Evolutionary conservation across 2,329 filamentous ascomycete species (phyloP), one percentile per base, ranked within the genome.

Genomic region (Phyllosticta ampelicida): DNA sequence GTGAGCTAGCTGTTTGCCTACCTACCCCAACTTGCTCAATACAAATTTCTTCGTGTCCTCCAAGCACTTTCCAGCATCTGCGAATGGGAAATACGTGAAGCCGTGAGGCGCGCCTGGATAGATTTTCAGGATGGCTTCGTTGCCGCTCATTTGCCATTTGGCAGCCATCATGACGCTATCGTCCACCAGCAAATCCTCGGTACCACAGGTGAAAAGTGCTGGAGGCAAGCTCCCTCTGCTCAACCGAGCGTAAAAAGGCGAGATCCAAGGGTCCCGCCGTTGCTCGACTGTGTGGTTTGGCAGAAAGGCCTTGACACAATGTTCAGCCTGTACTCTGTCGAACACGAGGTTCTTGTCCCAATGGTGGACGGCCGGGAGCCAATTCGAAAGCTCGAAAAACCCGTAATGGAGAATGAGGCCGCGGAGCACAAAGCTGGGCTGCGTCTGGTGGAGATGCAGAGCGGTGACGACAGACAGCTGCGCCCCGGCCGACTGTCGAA

Each of bases 31-130:
- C 26, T 62, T 62, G 53, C 64, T 66, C 60, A 65, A 68, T 53
- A 76, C 67, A 65, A 75, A 77, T 9, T 61, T 63, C 23, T 66
- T 69, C 11, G 71, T 75, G 61, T 74, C 74, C 56, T 71, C 67
- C 60, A 76, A 56, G 13, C 65, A 71, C 55, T 72, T 67, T 60
- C 73, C 67, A 5, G 72, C 71, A 21, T 65, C 68, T 63, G 69
- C 67, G 19, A 65, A 69, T 23, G 71, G 67, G 67, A 75, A 75
- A 61, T 67, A 68, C 54, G 74, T 74, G 61, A 80, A 83, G 0
- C 75, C 79, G 71, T 83, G 81, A 18, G 78, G 72, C 9, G 75
- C 78, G 0, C 80, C 80, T n/a, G 75, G 74, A 64, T 76, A 80
- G 16, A 82, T 70, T 68, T 78, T 83, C 2, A 81, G 68, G 2